Base-by-base conservation (phyloP, 1,284 basidiomycete genomes). In the Wallemia mellicola region DNA sequence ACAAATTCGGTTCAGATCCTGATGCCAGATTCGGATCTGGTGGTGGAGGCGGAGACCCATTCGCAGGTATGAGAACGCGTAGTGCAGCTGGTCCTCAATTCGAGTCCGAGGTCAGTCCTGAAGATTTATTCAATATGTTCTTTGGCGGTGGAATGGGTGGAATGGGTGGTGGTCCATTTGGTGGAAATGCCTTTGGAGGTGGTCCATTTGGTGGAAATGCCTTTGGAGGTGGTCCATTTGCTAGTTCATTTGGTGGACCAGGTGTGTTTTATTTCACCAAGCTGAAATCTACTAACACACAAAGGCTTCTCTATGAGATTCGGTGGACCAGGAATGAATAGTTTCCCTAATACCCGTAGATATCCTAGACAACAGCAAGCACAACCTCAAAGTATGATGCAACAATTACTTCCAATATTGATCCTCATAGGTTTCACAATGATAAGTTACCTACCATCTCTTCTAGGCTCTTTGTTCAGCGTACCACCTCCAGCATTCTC, bases 41-140 rank as follows among this genome's bases (percentile, higher is more conserved):
- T 59, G 79, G 79, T 74, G 73, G 80, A 5, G 77, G 73, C n/a
- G 70, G 79, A n/a, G 71, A 71, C 60, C 71, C 73, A 27, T 81
- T 78, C 63, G 73, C 73, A 54, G 58, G 62, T 28, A 17, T 59
- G 48, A 28, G 60, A n/a, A 71, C 75, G 54, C 74, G 74, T 2
- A 73, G 67, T 24, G 28, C 55, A 33, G 62, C n/a, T n/a, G n/a
- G 61, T 27, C 64, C 65, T 28, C 67, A 68, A 1, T 84, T 83
- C 65, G 83, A 86, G 11, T 80, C 80, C 59, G 91, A 95, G 68
- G 75, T 98, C 64, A 88, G 85, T 61, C 88, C 92, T 0, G 88
- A 95, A 71, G 92, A 98, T 63, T 68, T 98, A 60, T 98, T 98
- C 76, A 92, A 95, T 68, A 91, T 94, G 85, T 96, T 98, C 78